Evolutionary conservation across 148 eudicot species (phyloP).

Genomic region (Suaeda aralocaspica): DNA sequence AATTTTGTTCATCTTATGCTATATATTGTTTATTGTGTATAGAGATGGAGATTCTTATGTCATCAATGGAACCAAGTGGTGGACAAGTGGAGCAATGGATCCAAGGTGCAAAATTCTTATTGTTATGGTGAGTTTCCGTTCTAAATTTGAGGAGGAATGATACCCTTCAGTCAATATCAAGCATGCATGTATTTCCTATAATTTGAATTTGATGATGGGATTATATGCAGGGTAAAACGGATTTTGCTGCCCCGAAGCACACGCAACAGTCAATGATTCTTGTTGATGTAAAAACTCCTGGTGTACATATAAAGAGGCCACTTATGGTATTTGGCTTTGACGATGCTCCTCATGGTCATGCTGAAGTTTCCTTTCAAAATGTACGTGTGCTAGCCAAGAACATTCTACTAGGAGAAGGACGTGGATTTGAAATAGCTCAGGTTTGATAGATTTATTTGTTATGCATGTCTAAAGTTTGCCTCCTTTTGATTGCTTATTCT

Average conservation of each 20-base stretch:
- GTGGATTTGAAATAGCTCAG: constrained; percentile 99
- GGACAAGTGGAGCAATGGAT: constrained; percentile 99
- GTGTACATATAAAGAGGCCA: constrained; percentile 64
- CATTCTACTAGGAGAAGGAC: constrained; percentile 89
- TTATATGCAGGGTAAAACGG: constrained; percentile 80
- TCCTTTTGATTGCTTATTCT: not conserved
- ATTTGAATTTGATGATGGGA: constrained; percentile 14
- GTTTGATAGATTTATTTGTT: constrained; percentile 26
- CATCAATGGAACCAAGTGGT: constrained; percentile 92
- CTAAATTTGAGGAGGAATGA: not conserved
- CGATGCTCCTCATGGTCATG: constrained; percentile 99
- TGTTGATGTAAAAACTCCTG: constrained; percentile 78
- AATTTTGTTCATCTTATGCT: not conserved
- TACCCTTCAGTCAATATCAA: not conserved
- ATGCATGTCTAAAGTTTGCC: not conserved
- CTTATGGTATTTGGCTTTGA: constrained; percentile 95
- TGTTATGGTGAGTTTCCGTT: constrained; percentile 64
- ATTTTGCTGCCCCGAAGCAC: constrained; percentile 73
- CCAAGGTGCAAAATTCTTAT: constrained; percentile 94
- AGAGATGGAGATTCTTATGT: constrained; percentile 84
- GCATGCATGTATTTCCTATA: not conserved
- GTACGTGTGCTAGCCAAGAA: constrained; percentile 80
- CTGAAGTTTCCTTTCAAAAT: constrained; percentile 73
- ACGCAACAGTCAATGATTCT: constrained; percentile 97
- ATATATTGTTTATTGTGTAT: constrained; percentile 24